Evolutionary conservation across 768 basidiomycete genomes (phyloP), one percentile per base, ranked within the genome.

Genomic region (Rhizopogon sp.): DNA sequence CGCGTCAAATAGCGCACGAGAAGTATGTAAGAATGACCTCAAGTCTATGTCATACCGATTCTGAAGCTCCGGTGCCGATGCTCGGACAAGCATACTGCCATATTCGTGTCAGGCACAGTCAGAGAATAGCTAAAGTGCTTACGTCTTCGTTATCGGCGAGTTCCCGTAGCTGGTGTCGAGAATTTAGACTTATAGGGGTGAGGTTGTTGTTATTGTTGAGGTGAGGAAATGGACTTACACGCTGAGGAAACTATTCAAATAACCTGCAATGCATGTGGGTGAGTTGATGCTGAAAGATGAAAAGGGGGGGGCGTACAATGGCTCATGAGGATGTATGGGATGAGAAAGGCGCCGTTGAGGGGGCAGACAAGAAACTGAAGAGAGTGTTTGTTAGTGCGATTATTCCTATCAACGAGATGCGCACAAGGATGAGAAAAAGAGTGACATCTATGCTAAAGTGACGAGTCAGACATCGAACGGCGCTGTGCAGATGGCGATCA

Each of bases 301-400:
- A 22, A 6, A n/a, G 50, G 16, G 2, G 16, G 2, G 9, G 39
- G 43, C 72, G 43, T 35, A 68, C 71, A 72, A 52, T 73, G 71
- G 31, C 72, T 73, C 64, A 72, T 70, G 5, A 72, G 67, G 51
- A 72, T 69, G 51, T 72, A 72, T 0, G 71, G 71, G 9, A 72
- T 63, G 37, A 72, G 69, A 43, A 72, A 72, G 2, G 62, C 63
- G 33, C 71, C 71, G 29, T 74, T 73, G 39, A 54, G 56, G 4
- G 71, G 71, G 47, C 71, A 73, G n/a, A 58, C 63, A 47, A 72
- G 57, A 58, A 72, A 72, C 71, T 72, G 40, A 13, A 4, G 20
- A 14, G 3, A 39, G 28, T 11, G 9, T n/a, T 20, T 11, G 10
- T 33, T n/a, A 39, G 17, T 41, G 35, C 25, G 3, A 41, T 13